Evolutionary conservation across 192 early-diverging fungal genomes (phyloP), one percentile per base, ranked within the genome.

Genomic region (Gigaspora rosea): DNA sequence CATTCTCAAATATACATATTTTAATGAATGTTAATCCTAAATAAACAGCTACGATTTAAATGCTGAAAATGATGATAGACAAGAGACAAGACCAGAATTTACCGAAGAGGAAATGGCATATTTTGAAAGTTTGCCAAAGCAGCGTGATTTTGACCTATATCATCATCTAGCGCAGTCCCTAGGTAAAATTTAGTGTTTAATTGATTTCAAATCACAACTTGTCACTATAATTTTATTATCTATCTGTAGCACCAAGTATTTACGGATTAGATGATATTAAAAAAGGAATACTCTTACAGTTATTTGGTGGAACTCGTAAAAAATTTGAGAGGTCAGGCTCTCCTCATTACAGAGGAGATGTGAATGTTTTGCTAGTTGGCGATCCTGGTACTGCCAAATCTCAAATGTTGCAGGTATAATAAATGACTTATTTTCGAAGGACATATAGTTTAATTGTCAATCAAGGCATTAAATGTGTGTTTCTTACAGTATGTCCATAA

Each of bases 241-340:
- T 3, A 41, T 7, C 41, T 41, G 3, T 71, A 80, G 95, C 96
- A 3, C 97, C 97, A 52, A 94, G 93, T 71, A 97, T 99, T 78
- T 97, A 88, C 75, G 96, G 95, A 79, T 88, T 97, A 85, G 95
- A 97, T 46, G 96, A 98, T 82, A 95, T 98, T n/a, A 99, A 99
- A 86, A 96, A 97, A 81, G 97, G 96, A 5, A 90, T 97, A 41
- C 81, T 99, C 50, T 81, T 99, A 78, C 96, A 98, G 80, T 85
- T 99, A 65, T 97, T 99, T 88, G 97, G 97, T 66, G 97, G 96
- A 10, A 90, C 94, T 32, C 91, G 94, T 84, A 98, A 98, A 86
- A 90, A 89, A 76, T 87, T 91, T 73, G 82, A 80, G 11, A 90
- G 85, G 71, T 87, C 87, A 51, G 93, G 92, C 18, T 86, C 91